Base-by-base conservation (phyloP, 2,329 filamentous ascomycete genomes). In the Tolypocladium tundrense region DNA sequence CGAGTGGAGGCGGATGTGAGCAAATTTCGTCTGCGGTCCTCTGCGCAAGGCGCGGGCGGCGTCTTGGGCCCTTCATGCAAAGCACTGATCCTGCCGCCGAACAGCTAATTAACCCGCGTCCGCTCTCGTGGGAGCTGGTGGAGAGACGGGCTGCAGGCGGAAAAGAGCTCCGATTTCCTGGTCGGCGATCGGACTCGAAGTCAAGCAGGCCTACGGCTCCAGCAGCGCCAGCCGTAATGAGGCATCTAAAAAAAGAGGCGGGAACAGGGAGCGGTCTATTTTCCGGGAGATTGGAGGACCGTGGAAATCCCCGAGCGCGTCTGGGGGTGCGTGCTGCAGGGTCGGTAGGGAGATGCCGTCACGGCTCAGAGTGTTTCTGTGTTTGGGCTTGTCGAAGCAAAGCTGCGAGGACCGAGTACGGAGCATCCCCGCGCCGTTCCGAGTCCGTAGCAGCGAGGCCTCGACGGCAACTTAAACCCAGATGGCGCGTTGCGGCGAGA, bases 261-360 rank as follows among this genome's bases (percentile, higher is more conserved):
- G 56, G 41, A 53, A 43, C 41, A 5, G 31, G 50, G 50, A n/a
- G 19, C 39, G 16, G 33, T 24, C 51, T 53, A 51, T 33, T 51
- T 19, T 21, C 53, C 53, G 40, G 56, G 56, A 54, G 35, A 58
- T 58, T 48, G 41, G 37, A 54, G 52, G 56, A 58, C 16, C n/a
- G 42, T 4, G 27, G 19, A 45, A 51, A 33, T 31, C 27, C n/a
- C 52, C 52, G 16, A 51, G 14, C 31, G 42, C 33, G 33, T 27
- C 42, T 50, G 48, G 31, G 39, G 48, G 48, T 21, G 31, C n/a
- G 48, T 13, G 31, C n/a, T 52, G 48, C 31, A 51, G 48, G 48
- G 27, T 50, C 3, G 24, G 24, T 19, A 33, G 7, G 21, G 21
- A 24, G 43, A 13, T 48, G 24, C 43, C 43, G 10, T 31, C 45